Percentiles rank a stretch among this genome's conserved stretches.
phyloP scores from a whole-genome alignment of 2,329 filamentous ascomycete genomes.

The Purpureocillium lavendulum region DNA sequence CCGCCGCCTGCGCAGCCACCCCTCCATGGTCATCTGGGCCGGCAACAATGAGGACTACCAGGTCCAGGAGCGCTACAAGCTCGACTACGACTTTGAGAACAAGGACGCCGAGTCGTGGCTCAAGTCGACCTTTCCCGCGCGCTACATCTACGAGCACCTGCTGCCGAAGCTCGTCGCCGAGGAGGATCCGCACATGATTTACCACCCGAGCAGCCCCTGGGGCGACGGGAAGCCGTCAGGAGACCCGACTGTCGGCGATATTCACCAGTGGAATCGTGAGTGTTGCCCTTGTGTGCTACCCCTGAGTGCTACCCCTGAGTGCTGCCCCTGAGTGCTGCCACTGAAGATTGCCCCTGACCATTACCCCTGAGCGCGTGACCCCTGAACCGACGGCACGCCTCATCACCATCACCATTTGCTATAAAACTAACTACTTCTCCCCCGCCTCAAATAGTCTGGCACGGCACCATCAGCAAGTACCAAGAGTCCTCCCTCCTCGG shows the following conservation, averaged over 20 bases:
- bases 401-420: no score
- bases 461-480: conserved; percentile 61
- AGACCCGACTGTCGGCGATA: conserved; percentile 67
- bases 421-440: no score
- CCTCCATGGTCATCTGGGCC: conserved; percentile 67
- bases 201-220: conserved; percentile 62
- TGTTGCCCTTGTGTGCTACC: no score
- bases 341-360: no score
- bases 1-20: conserved; percentile 46
- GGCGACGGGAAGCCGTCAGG: conserved; percentile 40
- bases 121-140: conserved; percentile 65
- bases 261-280: conserved; percentile 60
- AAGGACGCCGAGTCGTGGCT: conserved; percentile 70
- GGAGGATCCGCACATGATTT: conserved; percentile 55
- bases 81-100: conserved; percentile 66
- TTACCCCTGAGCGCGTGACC: no score
- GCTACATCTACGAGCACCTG: conserved; percentile 74
- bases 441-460: conserved; percentile 61
- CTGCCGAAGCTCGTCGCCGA: conserved; percentile 56
- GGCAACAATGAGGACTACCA: conserved; percentile 82
- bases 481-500: conserved; percentile 64
- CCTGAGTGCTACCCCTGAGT: no score
- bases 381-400: no score
- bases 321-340: no score
- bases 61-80: conserved; percentile 57